Percentiles rank a stretch among this genome's conserved stretches.
phyloP scores from a whole-genome alignment of 2,329 filamentous ascomycete species.

The Bretziella fagacearum region DNA sequence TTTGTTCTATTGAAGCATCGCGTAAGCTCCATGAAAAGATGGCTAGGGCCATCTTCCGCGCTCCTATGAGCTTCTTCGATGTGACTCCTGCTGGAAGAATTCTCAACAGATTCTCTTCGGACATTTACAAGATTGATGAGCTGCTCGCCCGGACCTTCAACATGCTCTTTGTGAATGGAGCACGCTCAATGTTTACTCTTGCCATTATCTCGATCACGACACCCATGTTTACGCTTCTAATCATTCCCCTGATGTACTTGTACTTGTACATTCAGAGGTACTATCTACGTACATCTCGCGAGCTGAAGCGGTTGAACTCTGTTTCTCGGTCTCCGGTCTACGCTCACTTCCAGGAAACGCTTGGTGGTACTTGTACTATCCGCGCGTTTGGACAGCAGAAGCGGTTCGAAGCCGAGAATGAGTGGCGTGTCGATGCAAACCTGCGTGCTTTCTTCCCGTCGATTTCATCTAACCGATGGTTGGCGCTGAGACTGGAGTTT shows the following conservation, averaged over 20 bases:
- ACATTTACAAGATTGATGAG: slow-evolving; percentile 74
- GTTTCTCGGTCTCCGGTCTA: slow-evolving; percentile 92
- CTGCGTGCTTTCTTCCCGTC: slow-evolving; percentile 89
- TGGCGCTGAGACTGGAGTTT: slow-evolving; percentile 87
- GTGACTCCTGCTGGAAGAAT: slow-evolving; percentile 94
- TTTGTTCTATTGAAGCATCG: slow-evolving; percentile 97
- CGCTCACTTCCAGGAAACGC: slow-evolving; percentile 93
- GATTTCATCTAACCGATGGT: slow-evolving; percentile 85
- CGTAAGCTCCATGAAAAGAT: slow-evolving; percentile 93
- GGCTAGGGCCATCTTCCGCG: slow-evolving; percentile 93
- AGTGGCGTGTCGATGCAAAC: slow-evolving; percentile 94
- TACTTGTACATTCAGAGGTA: slow-evolving; percentile 95
- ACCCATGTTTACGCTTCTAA: slow-evolving; percentile 63
- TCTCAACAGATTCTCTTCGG: slow-evolving; percentile 82
- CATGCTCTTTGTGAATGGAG: slow-evolving; percentile 72
- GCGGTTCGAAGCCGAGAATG: slow-evolving; percentile 81
- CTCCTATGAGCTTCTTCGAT: slow-evolving; percentile 98
- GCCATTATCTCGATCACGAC: slow-evolving; percentile 67
- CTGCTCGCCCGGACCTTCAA: slow-evolving; percentile 94
- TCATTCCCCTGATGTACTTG: slow-evolving; percentile 60
- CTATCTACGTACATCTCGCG: slow-evolving; percentile 87
- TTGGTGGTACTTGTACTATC: slow-evolving; percentile 88
- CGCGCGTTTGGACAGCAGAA: slow-evolving; percentile 81
- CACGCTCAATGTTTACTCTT: slow-evolving; percentile 66
- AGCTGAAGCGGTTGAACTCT: slow-evolving; percentile 90